Base-by-base conservation (phyloP, 257 asterid genomes). In the Haberlea rhodopensis region DNA sequence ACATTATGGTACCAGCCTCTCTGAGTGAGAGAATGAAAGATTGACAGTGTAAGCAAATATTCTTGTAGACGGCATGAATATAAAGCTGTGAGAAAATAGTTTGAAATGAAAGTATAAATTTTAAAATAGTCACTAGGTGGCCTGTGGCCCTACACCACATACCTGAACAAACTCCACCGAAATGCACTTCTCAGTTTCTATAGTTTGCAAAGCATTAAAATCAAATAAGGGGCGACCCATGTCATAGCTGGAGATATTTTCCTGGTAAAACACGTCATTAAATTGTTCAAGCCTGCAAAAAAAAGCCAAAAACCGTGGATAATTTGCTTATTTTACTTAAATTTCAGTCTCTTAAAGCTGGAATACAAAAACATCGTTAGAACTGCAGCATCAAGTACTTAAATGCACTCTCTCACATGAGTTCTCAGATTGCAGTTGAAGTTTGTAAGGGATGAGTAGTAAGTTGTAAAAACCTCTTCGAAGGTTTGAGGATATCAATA, bases 1-100 rank as follows among this genome's bases (percentile, higher is more conserved):
- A 87, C 92, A 56, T 90, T 90, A 26, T 76, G 88, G 74, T 94
- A 94, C 99, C 99, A 94, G 68, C 94, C 95, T 49, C 40, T 69
- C 99, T 87, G 81, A 69, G 66, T 52, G 51, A 61, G 29, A 34
- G 19, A 27, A 51, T 66, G 27, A 13, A 34, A 23, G 25, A 27
- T 3, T 4, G 27, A 67, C 20, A 22, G 18, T 5, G 52, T 37
- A n/a, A 62, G 26, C 23, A n/a, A 21, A 5, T 43, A 62, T 32
- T 32, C 8, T 2, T 0, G 6, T n/a, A 34, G 34, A 26, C 23
- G 18, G 34, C 8, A 59, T 24, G 53, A 18, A 10, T 32, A 56
- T 28, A 53, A 11, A 23, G 46, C 18, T 1, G 37, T 40, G 18
- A 29, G 3, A 25, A 21, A 60, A 46, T 9, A 59, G 26, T 8